These are phyloP conservation scores for Eucalyptus urophylla DNA, from an alignment of 345 rosid genomes.

Conservation along the genomic window DNA sequence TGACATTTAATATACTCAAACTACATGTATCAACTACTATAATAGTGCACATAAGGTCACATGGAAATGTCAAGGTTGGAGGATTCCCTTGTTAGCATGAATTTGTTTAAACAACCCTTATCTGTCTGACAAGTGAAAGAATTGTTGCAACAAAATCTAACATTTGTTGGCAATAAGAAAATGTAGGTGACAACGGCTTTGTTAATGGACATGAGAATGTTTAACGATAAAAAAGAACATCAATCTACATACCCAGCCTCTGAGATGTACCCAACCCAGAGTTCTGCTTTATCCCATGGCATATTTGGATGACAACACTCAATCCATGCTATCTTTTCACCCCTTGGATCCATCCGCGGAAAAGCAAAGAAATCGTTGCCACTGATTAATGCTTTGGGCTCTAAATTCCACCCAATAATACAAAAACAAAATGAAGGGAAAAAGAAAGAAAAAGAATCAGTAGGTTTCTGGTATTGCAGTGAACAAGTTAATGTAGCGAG, in stretches of 20 bases:
- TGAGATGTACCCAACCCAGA: constrained; percentile 88
- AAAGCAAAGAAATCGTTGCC: constrained; percentile 94
- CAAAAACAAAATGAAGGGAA: not conserved
- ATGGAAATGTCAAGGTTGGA: not conserved
- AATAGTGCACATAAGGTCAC: not conserved
- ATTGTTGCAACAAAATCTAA: not conserved
- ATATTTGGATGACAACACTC: constrained; percentile 87
- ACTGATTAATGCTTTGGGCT: constrained; percentile 54
- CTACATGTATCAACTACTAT: not conserved
- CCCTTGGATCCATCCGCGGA: constrained; percentile 69
- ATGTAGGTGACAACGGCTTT: not conserved
- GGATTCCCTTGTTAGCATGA: not conserved
- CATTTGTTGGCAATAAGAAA: not conserved
- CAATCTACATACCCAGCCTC: constrained; percentile 52
- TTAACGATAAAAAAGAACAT: not conserved
- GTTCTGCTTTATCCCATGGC: constrained; percentile 97
- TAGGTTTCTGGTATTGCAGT: not conserved
- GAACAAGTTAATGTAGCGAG: not conserved
- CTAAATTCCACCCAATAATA: constrained; percentile 15
- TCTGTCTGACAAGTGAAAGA: not conserved
- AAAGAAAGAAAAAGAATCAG: not conserved
- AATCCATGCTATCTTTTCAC: constrained; percentile 85
- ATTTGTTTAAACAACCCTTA: not conserved
- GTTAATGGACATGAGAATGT: not conserved
- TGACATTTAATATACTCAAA: not conserved